phyloP scores from a whole-genome alignment of 176 grass and related monocot genomes.

The Stipa capillata region DNA sequence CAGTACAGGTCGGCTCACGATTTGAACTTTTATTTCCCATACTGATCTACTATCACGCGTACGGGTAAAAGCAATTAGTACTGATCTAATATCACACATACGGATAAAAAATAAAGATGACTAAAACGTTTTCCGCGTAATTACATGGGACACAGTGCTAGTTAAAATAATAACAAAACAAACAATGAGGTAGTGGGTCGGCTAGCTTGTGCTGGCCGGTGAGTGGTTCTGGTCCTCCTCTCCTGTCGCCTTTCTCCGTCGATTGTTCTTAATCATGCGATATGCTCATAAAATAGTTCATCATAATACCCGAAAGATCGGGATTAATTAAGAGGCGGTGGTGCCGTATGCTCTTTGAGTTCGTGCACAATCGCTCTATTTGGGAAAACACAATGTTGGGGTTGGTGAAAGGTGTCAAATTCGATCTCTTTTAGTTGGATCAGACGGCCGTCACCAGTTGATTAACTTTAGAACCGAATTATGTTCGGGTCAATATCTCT shows the following conservation, averaged over 20 bases:
- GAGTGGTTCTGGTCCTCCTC: slow-evolving; percentile 16
- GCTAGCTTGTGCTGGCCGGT: slow-evolving; percentile 8
- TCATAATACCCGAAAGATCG: too few species aligned
- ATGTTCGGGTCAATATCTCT: background rate
- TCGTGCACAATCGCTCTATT: background rate
- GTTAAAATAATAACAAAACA: too few species aligned
- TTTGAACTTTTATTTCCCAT: too few species aligned
- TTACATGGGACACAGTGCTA: too few species aligned
- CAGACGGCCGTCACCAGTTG: background rate
- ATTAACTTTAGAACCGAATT: background rate
- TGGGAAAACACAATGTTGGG: background rate
- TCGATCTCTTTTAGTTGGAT: background rate
- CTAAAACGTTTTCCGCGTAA: too few species aligned
- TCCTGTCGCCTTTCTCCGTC: background rate
- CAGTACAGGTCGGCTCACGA: too few species aligned
- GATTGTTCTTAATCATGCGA: background rate
- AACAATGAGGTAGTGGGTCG: too few species aligned
- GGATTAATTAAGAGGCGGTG: background rate
- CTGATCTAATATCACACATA: too few species aligned
- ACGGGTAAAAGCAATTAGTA: too few species aligned
- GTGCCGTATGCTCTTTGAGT: slow-evolving; percentile 11
- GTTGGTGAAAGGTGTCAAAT: slow-evolving; percentile 24
- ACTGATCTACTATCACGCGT: too few species aligned
- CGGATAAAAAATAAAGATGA: too few species aligned
- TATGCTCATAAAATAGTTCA: background rate